These are phyloP conservation scores for Pilobolus umbonatus DNA, from an alignment of 192 early-diverging fungal genomes.

Conservation along the genomic window DNA sequence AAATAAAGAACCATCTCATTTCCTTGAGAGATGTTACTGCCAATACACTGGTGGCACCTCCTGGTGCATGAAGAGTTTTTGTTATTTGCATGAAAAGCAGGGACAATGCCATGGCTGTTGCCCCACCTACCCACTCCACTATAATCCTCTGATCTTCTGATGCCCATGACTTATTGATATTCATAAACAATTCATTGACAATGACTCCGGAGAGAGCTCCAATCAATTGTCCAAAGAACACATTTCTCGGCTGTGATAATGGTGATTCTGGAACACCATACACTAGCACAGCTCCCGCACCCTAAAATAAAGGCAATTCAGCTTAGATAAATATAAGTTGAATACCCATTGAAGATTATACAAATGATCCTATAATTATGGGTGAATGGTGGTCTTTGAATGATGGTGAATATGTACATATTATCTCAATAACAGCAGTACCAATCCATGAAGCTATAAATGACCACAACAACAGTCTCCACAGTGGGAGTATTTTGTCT, in stretches of 20 bases:
- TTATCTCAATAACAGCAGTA: slow-evolving; percentile 21
- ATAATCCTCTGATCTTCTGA: slow-evolving; percentile 25
- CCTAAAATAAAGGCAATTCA: slow-evolving; percentile 32
- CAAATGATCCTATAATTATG: slow-evolving; percentile 29
- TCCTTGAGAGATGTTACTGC: slow-evolving; percentile 41
- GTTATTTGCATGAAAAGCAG: slow-evolving; percentile 50
- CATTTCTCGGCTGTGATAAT: slow-evolving; percentile 54
- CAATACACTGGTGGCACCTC: slow-evolving; percentile 47
- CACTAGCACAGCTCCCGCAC: slow-evolving; percentile 56
- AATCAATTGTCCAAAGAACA: slow-evolving; percentile 40
- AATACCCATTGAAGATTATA: slow-evolving; percentile 10
- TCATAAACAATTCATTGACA: slow-evolving; percentile 37
- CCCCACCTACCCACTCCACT: slow-evolving; percentile 47
- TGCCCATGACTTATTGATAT: slow-evolving; percentile 17
- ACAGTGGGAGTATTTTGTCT: background rate
- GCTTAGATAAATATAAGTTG: background rate
- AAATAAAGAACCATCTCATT: slow-evolving; percentile 46
- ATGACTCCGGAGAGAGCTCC: slow-evolving; percentile 40
- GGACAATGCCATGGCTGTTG: slow-evolving; percentile 43
- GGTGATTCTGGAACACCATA: slow-evolving; percentile 59
- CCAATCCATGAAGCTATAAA: slow-evolving; percentile 27
- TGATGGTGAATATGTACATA: slow-evolving; percentile 13
- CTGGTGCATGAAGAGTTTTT: slow-evolving; percentile 51
- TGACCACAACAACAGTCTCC: slow-evolving; percentile 26
- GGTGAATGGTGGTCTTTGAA: slow-evolving; percentile 17